Percentiles rank a stretch among this genome's conserved stretches.
phyloP scores from a whole-genome alignment of 257 asterid genomes.

The Ocimum tenuiflorum region DNA sequence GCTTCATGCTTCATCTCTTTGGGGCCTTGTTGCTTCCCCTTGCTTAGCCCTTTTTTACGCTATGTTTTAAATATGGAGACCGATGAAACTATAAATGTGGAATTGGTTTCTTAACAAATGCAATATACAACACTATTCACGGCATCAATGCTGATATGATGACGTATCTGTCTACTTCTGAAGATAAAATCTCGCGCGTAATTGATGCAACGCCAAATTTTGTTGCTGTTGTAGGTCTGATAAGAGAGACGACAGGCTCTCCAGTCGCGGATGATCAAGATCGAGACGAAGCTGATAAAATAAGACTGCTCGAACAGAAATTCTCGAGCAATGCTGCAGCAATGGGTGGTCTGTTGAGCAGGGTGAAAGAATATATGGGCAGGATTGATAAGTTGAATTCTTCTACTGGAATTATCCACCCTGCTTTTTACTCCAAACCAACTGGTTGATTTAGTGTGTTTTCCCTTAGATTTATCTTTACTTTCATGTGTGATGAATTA shows the following conservation, averaged over 20 bases:
- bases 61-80: no score
- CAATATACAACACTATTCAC: not conserved
- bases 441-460: constrained; percentile 18
- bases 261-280: constrained; percentile 24
- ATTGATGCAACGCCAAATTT: no score
- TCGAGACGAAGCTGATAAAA: constrained; percentile 37
- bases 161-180: no score
- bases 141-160: not conserved
- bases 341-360: constrained; percentile 44
- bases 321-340: constrained; percentile 42
- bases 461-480: not conserved
- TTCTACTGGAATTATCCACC: constrained; percentile 35
- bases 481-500: not conserved
- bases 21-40: no score
- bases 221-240: constrained; percentile 23
- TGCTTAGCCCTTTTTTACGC: no score
- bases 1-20: no score
- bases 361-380: constrained; percentile 58
- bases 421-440: constrained; percentile 60
- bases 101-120: no score
- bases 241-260: constrained; percentile 25
- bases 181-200: no score
- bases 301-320: constrained; percentile 58
- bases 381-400: constrained; percentile 55
- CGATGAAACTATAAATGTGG: no score